Percentiles rank a stretch among this genome's conserved stretches.
Conservation (phyloP, 345 rosid species). For the Eucalyptus paniculata region DNA sequence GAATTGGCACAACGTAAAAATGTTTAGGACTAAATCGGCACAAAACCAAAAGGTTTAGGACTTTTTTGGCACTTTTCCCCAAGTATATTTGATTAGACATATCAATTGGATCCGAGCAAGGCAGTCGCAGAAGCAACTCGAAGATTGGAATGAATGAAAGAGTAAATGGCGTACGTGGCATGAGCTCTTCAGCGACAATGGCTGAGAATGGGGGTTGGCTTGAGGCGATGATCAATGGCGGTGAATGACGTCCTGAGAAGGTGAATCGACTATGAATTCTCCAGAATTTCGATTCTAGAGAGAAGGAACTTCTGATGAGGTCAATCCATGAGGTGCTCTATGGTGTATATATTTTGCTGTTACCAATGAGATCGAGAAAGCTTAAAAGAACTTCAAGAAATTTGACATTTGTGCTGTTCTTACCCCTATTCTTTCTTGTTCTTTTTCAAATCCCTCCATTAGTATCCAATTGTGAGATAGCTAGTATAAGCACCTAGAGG, state of each 20-base stretch:
- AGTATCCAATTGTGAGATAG: no score
- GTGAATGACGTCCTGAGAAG: neutral
- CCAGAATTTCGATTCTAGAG: neutral
- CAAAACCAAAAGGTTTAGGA: no score
- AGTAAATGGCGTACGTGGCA: neutral
- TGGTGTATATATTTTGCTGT: no score
- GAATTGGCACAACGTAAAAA: no score
- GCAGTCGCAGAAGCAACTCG: fast-evolving
- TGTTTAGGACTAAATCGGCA: no score
- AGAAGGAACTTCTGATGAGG: neutral
- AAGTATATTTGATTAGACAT: neutral
- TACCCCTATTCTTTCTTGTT: no score
- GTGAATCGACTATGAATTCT: neutral
- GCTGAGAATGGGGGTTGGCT: neutral
- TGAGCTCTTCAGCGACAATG: neutral
- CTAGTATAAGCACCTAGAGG: no score
- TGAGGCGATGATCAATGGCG: neutral
- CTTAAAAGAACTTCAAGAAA: neutral
- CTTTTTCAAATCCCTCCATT: no score
- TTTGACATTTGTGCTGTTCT: no score
- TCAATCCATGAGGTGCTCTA: neutral
- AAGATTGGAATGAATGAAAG: neutral
- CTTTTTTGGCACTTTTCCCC: no score
- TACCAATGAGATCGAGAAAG: no score
- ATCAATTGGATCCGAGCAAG: neutral